Conservation (phyloP, 345 rosid genomes). For the Reutealis trisperma region DNA sequence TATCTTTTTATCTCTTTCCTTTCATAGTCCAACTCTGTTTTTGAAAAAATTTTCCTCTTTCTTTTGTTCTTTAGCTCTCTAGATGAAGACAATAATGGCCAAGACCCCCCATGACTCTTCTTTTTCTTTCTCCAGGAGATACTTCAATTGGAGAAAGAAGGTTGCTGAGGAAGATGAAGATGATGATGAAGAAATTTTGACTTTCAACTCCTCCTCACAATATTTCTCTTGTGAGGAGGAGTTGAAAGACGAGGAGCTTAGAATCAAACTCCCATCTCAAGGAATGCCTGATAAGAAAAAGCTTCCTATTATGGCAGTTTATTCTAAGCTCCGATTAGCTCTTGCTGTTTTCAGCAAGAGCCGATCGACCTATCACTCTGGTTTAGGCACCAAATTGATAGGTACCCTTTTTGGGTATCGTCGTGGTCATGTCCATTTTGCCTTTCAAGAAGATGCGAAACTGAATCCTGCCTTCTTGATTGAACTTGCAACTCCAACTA, state of each 20-base stretch:
- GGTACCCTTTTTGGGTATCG: conserved; percentile 92
- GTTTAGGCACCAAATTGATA: conserved; percentile 55
- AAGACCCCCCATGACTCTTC: conserved; percentile 74
- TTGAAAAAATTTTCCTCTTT: not conserved
- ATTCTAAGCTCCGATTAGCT: conserved; percentile 67
- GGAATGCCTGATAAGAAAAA: conserved; percentile 35
- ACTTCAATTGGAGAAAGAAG: conserved; percentile 81
- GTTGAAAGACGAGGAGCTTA: conserved; percentile 21
- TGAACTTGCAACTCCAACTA: conserved; percentile 80
- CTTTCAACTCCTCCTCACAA: conserved; percentile 38
- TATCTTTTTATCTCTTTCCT: conserved; percentile 12
- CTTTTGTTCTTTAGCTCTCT: not conserved
- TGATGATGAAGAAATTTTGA: conserved; percentile 44
- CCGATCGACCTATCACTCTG: conserved; percentile 34
- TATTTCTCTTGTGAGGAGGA: conserved; percentile 29
- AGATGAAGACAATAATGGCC: conserved; percentile 75
- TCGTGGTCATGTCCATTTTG: conserved; percentile 81
- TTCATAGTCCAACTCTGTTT: conserved; percentile 9
- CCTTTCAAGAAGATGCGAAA: conserved; percentile 76
- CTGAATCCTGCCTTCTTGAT: conserved; percentile 62
- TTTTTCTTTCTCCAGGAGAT: conserved; percentile 86
- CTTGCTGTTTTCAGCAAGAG: conserved; percentile 40
- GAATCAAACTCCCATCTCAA: conserved; percentile 27
- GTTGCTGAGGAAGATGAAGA: conserved; percentile 55
- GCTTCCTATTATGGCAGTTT: conserved; percentile 34